These are phyloP conservation scores for Allomyces macrogynus DNA, from an alignment of 192 early-diverging fungal genomes.

Conservation along the genomic window DNA sequence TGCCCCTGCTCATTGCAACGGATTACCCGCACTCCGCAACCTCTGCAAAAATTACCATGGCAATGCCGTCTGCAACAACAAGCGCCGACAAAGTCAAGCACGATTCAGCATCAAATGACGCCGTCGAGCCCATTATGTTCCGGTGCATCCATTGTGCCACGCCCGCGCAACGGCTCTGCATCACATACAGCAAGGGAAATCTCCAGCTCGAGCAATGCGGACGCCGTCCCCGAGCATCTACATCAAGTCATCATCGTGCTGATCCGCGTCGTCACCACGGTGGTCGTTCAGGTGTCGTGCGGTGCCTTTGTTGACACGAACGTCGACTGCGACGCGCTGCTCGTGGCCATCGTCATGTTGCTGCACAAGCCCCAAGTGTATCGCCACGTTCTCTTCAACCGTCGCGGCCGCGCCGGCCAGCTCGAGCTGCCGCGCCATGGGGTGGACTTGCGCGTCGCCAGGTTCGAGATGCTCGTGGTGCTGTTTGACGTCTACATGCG, in stretches of 20 bases:
- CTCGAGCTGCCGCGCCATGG: background rate
- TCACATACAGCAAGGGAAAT: constrained; percentile 63
- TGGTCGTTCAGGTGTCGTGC: constrained; percentile 30
- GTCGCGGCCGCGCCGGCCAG: constrained; percentile 15
- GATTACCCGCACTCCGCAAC: too few species aligned
- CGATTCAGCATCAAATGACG: too few species aligned
- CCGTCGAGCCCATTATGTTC: background rate
- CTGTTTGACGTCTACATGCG: constrained; percentile 67
- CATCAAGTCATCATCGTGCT: background rate
- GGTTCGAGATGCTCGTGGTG: constrained; percentile 50
- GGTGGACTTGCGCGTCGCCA: background rate
- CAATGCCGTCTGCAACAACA: too few species aligned
- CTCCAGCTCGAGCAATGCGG: constrained; percentile 66
- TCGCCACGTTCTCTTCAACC: constrained; percentile 68
- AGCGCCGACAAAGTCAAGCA: too few species aligned
- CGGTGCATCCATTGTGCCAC: constrained; percentile 56
- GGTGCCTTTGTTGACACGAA: constrained; percentile 77
- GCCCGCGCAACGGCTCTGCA: constrained; percentile 45
- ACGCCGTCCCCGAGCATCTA: constrained; percentile 2
- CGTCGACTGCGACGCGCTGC: constrained; percentile 69
- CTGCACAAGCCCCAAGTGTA: constrained; percentile 71
- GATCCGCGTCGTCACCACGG: background rate
- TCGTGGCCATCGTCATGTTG: constrained; percentile 81
- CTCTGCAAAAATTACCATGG: too few species aligned
- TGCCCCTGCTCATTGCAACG: too few species aligned